phyloP scores from a whole-genome alignment of 495 filamentous ascomycete genomes.

The Extremus antarcticus region DNA sequence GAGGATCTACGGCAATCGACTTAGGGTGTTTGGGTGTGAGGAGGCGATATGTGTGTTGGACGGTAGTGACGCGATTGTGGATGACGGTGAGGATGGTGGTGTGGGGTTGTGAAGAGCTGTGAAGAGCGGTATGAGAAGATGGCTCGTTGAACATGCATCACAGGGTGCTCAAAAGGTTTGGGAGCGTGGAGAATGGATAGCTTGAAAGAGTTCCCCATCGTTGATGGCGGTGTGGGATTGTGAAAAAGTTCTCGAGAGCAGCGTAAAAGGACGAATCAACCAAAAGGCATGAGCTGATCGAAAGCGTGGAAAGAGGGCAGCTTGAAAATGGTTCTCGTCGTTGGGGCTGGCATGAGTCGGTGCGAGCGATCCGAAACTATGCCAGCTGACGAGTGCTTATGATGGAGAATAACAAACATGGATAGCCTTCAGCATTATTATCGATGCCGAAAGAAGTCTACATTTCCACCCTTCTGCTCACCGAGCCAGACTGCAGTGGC shows the following conservation, averaged over 20 bases:
- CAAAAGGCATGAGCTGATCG: too few relatives aligned
- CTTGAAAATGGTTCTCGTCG: background rate
- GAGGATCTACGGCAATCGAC: constrained; percentile 49
- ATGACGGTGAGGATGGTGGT: background rate
- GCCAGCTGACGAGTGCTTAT: too few relatives aligned
- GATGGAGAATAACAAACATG: too few relatives aligned
- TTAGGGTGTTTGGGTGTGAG: constrained; percentile 54
- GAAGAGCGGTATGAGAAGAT: background rate
- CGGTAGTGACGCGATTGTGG: background rate
- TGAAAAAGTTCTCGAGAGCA: too few relatives aligned
- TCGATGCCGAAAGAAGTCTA: background rate
- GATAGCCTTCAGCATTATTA: background rate
- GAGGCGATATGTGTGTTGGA: constrained; percentile 42
- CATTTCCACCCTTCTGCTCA: background rate
- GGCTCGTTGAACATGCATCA: too few relatives aligned
- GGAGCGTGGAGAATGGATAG: too few relatives aligned
- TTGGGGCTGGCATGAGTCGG: background rate
- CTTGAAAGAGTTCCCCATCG: too few relatives aligned
- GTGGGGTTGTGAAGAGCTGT: background rate
- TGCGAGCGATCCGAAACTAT: background rate
- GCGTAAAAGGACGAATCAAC: too few relatives aligned
- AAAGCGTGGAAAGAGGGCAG: background rate
- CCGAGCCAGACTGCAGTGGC: constrained; percentile 18
- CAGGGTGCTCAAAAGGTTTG: too few relatives aligned
- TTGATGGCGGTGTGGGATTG: too few relatives aligned